Conservation (phyloP, 352 stramenopile genomes). For the Phytophthora cactorum region DNA sequence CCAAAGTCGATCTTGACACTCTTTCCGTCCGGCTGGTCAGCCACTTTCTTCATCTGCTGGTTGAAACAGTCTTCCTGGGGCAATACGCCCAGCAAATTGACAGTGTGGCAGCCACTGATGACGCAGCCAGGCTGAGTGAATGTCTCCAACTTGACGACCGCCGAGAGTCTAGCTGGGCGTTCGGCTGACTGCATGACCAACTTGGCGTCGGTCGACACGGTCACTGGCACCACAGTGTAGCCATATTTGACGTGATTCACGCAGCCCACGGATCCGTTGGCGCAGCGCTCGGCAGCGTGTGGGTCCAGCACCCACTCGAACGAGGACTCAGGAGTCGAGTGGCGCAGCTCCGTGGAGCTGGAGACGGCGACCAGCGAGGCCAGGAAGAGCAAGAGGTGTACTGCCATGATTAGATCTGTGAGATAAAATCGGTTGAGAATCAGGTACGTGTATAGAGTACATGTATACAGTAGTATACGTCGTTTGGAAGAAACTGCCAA, state of each 20-base stretch:
- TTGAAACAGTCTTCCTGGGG: slow-evolving; percentile 60
- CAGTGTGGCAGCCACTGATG: slow-evolving; percentile 46
- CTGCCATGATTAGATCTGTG: neutral
- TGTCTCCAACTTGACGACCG: slow-evolving; percentile 49
- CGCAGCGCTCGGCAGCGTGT: slow-evolving; percentile 48
- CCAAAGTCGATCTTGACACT: slow-evolving; percentile 55
- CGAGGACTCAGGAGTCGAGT: slow-evolving; percentile 3
- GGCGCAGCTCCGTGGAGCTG: slow-evolving; percentile 8
- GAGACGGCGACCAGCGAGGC: neutral
- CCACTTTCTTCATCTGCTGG: slow-evolving; percentile 31
- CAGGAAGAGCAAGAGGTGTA: slow-evolving; percentile 17
- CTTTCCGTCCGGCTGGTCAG: slow-evolving; percentile 46
- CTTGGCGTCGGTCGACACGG: slow-evolving; percentile 36
- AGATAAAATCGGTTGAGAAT: no score
- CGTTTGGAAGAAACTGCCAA: no score
- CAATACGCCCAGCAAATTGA: slow-evolving; percentile 43
- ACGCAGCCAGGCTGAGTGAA: slow-evolving; percentile 59
- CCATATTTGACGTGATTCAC: slow-evolving; percentile 61
- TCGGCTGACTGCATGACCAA: slow-evolving; percentile 51
- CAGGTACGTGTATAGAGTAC: no score
- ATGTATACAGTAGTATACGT: no score
- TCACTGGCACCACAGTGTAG: slow-evolving; percentile 54
- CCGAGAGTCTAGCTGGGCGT: slow-evolving; percentile 40
- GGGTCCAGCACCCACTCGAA: slow-evolving; percentile 57
- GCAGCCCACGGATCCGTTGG: slow-evolving; percentile 32